Base-by-base conservation (phyloP, 73 alveolate genomes). In the Tetrahymena thermophila region DNA sequence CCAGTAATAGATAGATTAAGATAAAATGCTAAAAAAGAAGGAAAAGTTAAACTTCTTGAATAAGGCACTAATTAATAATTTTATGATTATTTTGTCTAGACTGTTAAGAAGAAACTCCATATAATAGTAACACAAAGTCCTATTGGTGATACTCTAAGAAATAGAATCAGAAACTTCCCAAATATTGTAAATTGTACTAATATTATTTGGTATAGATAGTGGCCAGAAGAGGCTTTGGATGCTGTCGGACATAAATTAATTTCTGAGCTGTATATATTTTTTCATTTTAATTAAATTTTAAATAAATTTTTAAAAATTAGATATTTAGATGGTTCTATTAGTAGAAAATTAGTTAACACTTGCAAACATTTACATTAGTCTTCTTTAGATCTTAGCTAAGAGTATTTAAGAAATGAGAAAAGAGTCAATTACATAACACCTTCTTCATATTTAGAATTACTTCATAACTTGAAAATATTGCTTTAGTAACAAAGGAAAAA, bases 341-440 rank as follows among this genome's bases (percentile, higher is more conserved):
- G 93, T 23, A 94, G 96, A 94, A 34, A 44, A 19, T 40, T 94
- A 37, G 96, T 94, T 8, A 94, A 94, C 13, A 43, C 93, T 43
- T 83, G 96, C 37, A 94, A 94, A 40, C 94, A 89, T 83, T 94
- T 98, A 89, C 99, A 98, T 97, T 95, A 98, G 95, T 94, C 98
- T 50, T 99, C 97, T 34, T 97, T 97, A 93, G 96, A 84, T 50
- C 96, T 97, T 34, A 96, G 99, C 10, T 94, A 95, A 28, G 94
- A 97, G 94, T 98, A 96, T 94, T 89, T 96, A 71, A 97, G 96
- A 35, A 98, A 98, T 94, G 98, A 98, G 71, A 97, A 99, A 96
- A 94, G 99, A 84, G 97, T 97, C 94, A 97, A 97, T 50, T 98
- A 98, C 96, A 98, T 98, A 55, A 98, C 99, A 58, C 99, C 99